These are phyloP conservation scores for Quercus alba DNA, from an alignment of 306 rosid genomes.

Conservation along the genomic window DNA sequence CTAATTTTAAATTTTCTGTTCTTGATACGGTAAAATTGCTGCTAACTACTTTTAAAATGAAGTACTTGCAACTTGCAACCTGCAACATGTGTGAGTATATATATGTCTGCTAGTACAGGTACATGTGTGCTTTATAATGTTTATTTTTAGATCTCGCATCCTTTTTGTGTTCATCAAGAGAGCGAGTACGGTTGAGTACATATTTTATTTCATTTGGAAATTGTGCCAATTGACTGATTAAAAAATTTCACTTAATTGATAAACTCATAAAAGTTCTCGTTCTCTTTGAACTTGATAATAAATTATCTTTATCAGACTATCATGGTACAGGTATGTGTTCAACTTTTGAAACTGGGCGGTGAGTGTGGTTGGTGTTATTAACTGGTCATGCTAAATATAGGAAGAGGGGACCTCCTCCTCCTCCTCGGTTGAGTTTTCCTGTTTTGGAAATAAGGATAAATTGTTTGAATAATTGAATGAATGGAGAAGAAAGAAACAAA, in stretches of 20 bases:
- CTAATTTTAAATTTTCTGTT: background rate
- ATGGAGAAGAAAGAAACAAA: background rate
- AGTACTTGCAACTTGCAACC: no score
- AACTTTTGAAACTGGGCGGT: background rate
- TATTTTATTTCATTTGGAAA: constrained; percentile 9
- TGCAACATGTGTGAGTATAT: no score
- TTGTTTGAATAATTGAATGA: background rate
- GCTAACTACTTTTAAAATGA: background rate
- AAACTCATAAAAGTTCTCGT: no score
- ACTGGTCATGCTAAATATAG: constrained; percentile 14
- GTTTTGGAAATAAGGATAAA: background rate
- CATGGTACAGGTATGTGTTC: no score
- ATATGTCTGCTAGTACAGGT: background rate
- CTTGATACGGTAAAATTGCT: background rate
- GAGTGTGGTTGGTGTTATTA: background rate
- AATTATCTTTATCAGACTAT: background rate
- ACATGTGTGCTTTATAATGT: background rate
- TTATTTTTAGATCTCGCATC: background rate
- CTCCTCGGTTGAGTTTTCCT: background rate
- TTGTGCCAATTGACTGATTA: background rate
- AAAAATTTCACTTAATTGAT: no score
- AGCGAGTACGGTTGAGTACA: background rate
- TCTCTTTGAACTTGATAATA: no score
- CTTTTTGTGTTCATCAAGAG: background rate
- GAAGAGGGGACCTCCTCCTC: background rate